Evolutionary conservation across 2,329 filamentous ascomycete species (phyloP), one percentile per base, ranked within the genome.

Genomic region (Dryadomyces quercivorus): DNA sequence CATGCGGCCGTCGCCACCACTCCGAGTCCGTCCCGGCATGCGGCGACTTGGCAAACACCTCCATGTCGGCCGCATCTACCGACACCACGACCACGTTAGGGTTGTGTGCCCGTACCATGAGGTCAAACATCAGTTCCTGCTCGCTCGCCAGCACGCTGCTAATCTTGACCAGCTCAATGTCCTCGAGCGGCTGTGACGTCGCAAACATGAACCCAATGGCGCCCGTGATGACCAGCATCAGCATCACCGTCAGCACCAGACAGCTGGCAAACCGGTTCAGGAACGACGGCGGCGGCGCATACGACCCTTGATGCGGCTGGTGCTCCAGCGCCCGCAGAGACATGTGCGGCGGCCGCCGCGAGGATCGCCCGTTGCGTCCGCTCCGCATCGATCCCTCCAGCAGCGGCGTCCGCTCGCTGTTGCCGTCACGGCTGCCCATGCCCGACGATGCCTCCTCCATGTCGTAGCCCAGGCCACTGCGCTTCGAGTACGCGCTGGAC

Each of bases 41-140:
- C 57, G 87, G 88, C 57, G 90, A 96, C 69, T 94, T 95, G 34
- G 93, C 93, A 68, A 97, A 97, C 36, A 98, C 80, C 63, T 94
- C 90, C 55, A 97, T 76, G 65, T 97, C 90, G 64, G 94, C 85
- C 49, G 91, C 84, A 59, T 87, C 84, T 42, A 98, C 82, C 2
- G 86, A 86, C 45, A 98, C 86, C 2, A 89, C 83, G 43, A 97
- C 86, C 44, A 96, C 83, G 62, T 97, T 98, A 1, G 92, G 91
- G 65, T 98, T 98, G 62, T 92, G 77, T 0, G 92, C 93, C 61
- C 82, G 82, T 57, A 98, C 88, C 20, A 88, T 82, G 50, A 98
- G 72, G 67, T 98, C 92, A 63, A 97, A 80, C 81, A 98, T 95
- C 45, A 98, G 78, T 66, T 97, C 91, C 67, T 95, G 88, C 67